Base-by-base conservation (phyloP, 148 eudicot genomes). In the Rhododendron vialii region DNA sequence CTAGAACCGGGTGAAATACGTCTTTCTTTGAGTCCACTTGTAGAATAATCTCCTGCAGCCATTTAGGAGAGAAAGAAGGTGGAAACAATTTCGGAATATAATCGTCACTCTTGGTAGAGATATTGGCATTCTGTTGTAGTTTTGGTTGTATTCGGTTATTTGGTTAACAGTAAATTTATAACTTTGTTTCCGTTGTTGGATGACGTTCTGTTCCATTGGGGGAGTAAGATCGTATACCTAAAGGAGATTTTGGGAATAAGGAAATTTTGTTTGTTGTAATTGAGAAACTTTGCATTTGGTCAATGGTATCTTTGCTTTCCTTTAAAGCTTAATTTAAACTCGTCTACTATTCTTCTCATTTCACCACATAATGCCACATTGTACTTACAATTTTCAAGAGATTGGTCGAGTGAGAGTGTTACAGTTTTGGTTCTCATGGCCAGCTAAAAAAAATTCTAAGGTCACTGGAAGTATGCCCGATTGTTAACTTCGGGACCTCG, bases 41-140 rank as follows among this genome's bases (percentile, higher is more conserved):
- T 45, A 57, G 47, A 57, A 45, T 73, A 61, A n/a, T 83, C 36
- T 48, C 82, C 74, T 71, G 84, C 45, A 77, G 61, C 45, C 43
- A 20, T 48, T 67, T 84, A 43, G 24, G 63, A 28, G 30, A 61
- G 82, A 61, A 14, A 30, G 17, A 65, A n/a, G 22, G 33, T 35
- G 53, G 77, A 33, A 83, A 87, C 41, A 63, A 24, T 59, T 30
- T 20, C 10, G 41, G 47, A 78, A 51, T 77, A 83, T 35, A 38
- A 22, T 24, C 3, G 43, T 18, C 5, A 2, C 48, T 61, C 17
- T 48, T 24, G 14, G 77, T 79, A 45, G 86, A 51, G 24, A 13
- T 69, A 55, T 41, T 43, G 50, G 86, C 81, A 35, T 69, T 79
- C 18, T 84, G 84, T 84, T 83, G 79, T 87, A 47, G 81, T 28